phyloP scores from a whole-genome alignment of 2,329 filamentous ascomycete genomes.

The Davidsoniella australis region DNA sequence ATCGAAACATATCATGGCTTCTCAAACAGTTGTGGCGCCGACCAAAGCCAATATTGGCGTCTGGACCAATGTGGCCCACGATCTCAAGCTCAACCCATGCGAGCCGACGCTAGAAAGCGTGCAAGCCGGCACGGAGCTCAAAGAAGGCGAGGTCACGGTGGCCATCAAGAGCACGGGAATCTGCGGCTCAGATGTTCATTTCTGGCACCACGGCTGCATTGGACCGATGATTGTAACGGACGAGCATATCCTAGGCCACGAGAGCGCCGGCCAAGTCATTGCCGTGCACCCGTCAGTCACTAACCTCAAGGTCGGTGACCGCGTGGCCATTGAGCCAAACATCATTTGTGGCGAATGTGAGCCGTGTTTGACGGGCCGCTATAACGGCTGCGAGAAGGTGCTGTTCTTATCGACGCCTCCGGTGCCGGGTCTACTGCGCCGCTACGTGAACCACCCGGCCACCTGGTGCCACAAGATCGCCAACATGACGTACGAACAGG shows the following conservation, averaged over 20 bases:
- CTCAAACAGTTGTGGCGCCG: neutral
- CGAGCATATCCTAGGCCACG: slow-evolving; percentile 86
- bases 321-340: slow-evolving; percentile 86
- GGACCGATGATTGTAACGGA: slow-evolving; percentile 85
- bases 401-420: slow-evolving; percentile 83
- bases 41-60: slow-evolving; percentile 84
- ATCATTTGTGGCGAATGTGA: slow-evolving; percentile 84
- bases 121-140: slow-evolving; percentile 47
- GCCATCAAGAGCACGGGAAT: slow-evolving; percentile 90
- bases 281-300: slow-evolving; percentile 69
- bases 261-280: slow-evolving; percentile 72
- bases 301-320: slow-evolving; percentile 64
- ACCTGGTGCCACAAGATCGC: slow-evolving; percentile 95
- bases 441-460: slow-evolving; percentile 90
- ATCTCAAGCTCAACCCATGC: slow-evolving; percentile 73
- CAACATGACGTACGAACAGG: slow-evolving; percentile 80
- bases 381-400: slow-evolving; percentile 84
- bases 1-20: too few relatives aligned
- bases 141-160: slow-evolving; percentile 70
- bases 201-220: slow-evolving; percentile 92
- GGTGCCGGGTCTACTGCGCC: slow-evolving; percentile 66
- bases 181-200: slow-evolving; percentile 93
- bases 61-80: slow-evolving; percentile 84
- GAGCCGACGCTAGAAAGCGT: slow-evolving; percentile 62
- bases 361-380: slow-evolving; percentile 77